Evolutionary conservation across 805 yeast genomes (phyloP).

Genomic region (Zygoascus biomembranicola): DNA sequence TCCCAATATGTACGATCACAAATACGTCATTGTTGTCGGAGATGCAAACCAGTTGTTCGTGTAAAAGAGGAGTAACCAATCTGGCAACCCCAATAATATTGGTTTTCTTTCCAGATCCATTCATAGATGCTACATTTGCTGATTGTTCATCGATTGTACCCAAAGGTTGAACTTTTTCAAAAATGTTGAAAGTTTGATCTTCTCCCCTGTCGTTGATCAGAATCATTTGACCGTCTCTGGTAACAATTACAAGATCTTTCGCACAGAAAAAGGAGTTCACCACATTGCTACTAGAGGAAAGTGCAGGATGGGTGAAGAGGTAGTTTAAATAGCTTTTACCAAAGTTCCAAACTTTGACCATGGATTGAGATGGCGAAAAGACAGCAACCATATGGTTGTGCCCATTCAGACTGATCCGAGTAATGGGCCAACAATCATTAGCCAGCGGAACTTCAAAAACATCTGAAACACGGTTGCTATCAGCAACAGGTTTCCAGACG

Average conservation of each 20-base stretch:
- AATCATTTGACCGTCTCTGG: slow-evolving; percentile 9
- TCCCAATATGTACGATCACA: slow-evolving; percentile 53
- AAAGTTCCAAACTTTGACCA: slow-evolving; percentile 12
- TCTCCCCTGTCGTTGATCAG: slow-evolving; percentile 1
- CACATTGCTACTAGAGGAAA: not conserved
- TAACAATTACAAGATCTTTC: slow-evolving; percentile 16
- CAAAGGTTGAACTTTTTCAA: not conserved
- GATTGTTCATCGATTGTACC: not conserved
- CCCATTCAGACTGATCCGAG: slow-evolving; percentile 14
- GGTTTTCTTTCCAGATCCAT: not conserved
- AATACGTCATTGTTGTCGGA: slow-evolving; percentile 43
- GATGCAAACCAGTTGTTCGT: slow-evolving; percentile 58
- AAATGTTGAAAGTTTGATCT: not conserved
- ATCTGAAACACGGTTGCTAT: slow-evolving; percentile 6
- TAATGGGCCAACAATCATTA: slow-evolving; percentile 22
- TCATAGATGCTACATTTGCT: not conserved
- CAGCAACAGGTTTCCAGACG: slow-evolving; percentile 45
- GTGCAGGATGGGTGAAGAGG: not conserved
- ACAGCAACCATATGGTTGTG: slow-evolving; percentile 8
- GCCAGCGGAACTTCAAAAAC: slow-evolving; percentile 16
- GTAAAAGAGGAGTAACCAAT: slow-evolving; percentile 62
- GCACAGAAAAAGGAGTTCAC: slow-evolving; percentile 10
- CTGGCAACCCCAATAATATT: slow-evolving; percentile 31
- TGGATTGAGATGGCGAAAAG: slow-evolving; percentile 5
- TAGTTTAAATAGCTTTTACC: slow-evolving; percentile 3